A percentile compares a stretch with the other conserved stretches of the same genome.
Conservation (phyloP, 768 basidiomycete species). For the Lanmaoa pseudosensibilis region DNA sequence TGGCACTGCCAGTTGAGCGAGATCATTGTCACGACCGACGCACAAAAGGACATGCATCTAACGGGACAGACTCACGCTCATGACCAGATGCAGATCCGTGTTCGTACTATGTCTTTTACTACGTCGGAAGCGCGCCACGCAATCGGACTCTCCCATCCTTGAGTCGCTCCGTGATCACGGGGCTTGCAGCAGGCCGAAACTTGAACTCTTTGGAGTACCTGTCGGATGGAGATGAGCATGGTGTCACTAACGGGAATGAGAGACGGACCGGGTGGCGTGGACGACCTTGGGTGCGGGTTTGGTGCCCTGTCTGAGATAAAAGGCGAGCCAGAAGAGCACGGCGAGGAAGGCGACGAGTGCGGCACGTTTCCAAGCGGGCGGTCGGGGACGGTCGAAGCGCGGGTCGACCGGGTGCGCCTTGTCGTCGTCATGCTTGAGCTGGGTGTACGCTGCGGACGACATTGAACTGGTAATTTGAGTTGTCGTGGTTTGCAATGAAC, state of each 20-base stretch:
- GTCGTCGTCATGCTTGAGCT: slow-evolving; percentile 15
- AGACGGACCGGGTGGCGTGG: slow-evolving; percentile 61
- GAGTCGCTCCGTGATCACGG: slow-evolving; percentile 74
- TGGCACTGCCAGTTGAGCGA: neutral
- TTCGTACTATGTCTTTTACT: neutral
- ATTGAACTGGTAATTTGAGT: neutral
- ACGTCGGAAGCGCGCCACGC: slow-evolving; percentile 59
- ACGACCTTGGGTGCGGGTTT: slow-evolving; percentile 46
- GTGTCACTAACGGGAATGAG: neutral
- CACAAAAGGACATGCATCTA: neutral
- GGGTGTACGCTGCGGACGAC: neutral
- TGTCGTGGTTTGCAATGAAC: slow-evolving; percentile 27
- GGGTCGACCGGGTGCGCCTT: neutral
- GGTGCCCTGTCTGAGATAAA: slow-evolving; percentile 31
- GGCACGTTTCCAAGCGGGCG: slow-evolving; percentile 47
- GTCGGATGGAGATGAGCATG: neutral
- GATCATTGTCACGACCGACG: neutral
- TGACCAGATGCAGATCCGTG: neutral
- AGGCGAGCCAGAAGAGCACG: slow-evolving; percentile 46
- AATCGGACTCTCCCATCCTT: slow-evolving; percentile 68
- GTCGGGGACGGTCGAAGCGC: slow-evolving; percentile 40
- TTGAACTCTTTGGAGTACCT: slow-evolving; percentile 85
- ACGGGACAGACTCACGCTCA: neutral
- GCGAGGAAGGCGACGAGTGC: slow-evolving; percentile 43
- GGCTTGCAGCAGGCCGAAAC: slow-evolving; percentile 82